Conservation (phyloP, 2,329 filamentous ascomycete species). For the Trichoderma sp. region DNA sequence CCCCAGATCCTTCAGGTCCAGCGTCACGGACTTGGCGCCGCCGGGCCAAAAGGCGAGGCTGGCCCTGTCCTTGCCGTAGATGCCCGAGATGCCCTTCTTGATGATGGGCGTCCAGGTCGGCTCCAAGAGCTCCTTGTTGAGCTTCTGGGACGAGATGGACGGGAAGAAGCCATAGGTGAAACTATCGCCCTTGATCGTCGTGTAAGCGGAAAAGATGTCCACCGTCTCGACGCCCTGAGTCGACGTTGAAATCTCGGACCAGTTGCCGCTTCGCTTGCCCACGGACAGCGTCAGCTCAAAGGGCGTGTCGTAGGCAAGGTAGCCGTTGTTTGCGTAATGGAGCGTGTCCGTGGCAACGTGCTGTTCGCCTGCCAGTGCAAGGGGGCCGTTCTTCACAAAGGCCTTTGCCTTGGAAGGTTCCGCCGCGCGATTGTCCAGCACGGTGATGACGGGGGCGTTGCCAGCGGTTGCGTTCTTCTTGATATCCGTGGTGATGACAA, state of each 20-base stretch:
- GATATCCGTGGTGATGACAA: constrained; percentile 31
- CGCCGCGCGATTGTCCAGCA: constrained; percentile 33
- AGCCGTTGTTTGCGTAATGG: constrained; percentile 34
- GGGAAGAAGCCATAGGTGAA: constrained; percentile 33
- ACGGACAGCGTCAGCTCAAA: constrained; percentile 32
- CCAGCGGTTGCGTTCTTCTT: constrained; percentile 19
- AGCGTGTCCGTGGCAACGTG: constrained; percentile 25
- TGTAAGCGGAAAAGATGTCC: constrained; percentile 34
- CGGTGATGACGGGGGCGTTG: constrained; percentile 29
- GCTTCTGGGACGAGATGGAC: constrained; percentile 22
- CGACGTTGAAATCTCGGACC: constrained; percentile 34
- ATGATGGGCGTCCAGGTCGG: constrained; percentile 30
- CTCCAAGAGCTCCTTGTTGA: constrained; percentile 25
- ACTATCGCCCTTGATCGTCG: constrained; percentile 20
- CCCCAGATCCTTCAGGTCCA: constrained; percentile 29
- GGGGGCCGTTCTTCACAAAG: constrained; percentile 27
- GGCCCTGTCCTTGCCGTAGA: constrained; percentile 28
- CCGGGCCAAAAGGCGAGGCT: constrained; percentile 34
- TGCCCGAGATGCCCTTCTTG: constrained; percentile 30
- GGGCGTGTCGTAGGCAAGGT: constrained; percentile 30
- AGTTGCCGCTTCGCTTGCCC: constrained; percentile 33
- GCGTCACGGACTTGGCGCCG: constrained; percentile 28
- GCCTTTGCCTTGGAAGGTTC: constrained; percentile 22
- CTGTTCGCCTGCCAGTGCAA: background rate
- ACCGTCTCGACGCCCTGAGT: constrained; percentile 28